phyloP scores from a whole-genome alignment of 2,329 filamentous ascomycete genomes.

The Diaporthe longicolla region DNA sequence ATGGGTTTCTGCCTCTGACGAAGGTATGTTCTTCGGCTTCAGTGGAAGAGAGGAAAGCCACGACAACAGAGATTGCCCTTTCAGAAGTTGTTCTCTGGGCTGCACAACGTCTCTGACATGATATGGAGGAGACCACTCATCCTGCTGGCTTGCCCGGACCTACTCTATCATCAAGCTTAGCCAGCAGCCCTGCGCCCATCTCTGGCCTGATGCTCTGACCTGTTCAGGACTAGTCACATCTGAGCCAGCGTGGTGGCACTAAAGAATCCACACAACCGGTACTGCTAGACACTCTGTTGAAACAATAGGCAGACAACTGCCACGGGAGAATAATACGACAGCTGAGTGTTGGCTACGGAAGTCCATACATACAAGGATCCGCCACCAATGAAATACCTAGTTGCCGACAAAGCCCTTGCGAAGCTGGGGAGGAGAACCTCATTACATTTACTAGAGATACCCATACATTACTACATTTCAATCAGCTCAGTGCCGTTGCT shows the following conservation, averaged over 20 bases:
- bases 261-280: not conserved
- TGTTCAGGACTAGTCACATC: not conserved
- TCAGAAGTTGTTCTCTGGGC: not conserved
- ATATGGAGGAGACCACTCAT: too few species aligned
- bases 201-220: not conserved
- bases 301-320: not conserved
- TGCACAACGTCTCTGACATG: not conserved
- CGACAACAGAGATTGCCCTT: not conserved
- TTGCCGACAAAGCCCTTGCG: not conserved
- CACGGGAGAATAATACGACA: not conserved
- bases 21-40: not conserved
- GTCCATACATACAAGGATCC: too few species aligned
- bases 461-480: not conserved
- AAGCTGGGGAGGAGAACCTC: not conserved
- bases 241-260: too few species aligned
- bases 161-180: not conserved
- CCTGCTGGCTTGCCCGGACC: not conserved
- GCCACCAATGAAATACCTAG: too few species aligned
- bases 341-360: not conserved
- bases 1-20: not conserved
- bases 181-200: not conserved
- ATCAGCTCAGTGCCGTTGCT: not conserved
- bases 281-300: not conserved
- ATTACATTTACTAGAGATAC: constrained; percentile 9
- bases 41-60: not conserved